Evolutionary conservation across 768 basidiomycete species (phyloP).

Genomic region (Baorangia bicolor): DNA sequence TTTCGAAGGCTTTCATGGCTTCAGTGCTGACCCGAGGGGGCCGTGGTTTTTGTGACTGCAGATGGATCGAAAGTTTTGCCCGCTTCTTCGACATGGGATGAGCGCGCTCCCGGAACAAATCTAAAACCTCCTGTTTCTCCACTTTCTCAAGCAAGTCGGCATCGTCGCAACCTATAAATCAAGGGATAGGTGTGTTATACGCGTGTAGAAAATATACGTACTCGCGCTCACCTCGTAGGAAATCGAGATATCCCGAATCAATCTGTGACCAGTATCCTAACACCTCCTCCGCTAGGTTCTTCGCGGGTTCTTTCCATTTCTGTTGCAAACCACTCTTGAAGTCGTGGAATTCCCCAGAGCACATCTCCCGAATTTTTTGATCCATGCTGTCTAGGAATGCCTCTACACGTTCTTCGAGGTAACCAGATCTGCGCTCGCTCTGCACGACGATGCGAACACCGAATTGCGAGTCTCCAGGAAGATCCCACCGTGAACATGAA

Average conservation of each 20-base stretch:
- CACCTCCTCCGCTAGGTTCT: constrained; percentile 85
- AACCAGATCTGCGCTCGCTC: constrained; percentile 76
- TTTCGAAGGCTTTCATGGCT: constrained; percentile 62
- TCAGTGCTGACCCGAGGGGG: constrained; percentile 60
- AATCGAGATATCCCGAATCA: constrained; percentile 81
- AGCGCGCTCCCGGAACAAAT: constrained; percentile 66
- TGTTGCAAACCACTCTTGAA: constrained; percentile 77
- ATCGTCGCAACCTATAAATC: constrained; percentile 63
- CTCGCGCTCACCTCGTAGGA: constrained; percentile 66
- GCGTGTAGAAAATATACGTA: not conserved
- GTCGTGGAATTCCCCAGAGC: constrained; percentile 67
- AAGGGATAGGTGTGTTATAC: not conserved
- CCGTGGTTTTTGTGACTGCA: constrained; percentile 66
- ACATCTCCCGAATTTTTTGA: constrained; percentile 64
- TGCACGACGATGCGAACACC: constrained; percentile 87
- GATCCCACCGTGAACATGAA: constrained; percentile 51
- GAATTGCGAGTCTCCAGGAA: constrained; percentile 64
- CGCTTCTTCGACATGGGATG: constrained; percentile 69
- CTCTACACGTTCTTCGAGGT: constrained; percentile 86
- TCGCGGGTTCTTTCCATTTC: constrained; percentile 81
- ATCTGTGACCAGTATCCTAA: constrained; percentile 69
- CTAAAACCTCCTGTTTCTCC: constrained; percentile 72
- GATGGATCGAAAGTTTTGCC: constrained; percentile 82
- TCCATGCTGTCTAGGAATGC: constrained; percentile 81
- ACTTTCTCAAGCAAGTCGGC: constrained; percentile 60